Evolutionary conservation across 176 grass and related monocot genomes (phyloP), one percentile per base, ranked within the genome.

Genomic region (Otatea glauca): DNA sequence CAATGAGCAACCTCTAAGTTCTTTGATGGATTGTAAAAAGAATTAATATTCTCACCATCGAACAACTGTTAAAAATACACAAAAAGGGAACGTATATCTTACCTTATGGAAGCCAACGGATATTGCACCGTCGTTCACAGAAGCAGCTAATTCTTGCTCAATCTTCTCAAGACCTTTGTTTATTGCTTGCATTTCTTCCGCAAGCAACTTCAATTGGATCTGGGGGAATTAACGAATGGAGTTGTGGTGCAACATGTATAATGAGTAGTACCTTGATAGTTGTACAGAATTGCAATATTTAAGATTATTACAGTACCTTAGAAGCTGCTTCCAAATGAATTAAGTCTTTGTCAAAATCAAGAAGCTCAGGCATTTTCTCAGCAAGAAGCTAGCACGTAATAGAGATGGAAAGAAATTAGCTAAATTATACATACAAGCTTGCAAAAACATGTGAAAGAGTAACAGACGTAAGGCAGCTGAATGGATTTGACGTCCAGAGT

Each of bases 281-380:
- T 18, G 79, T 74, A 44, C 5, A 80, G 2, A 78, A 77, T 76
- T 85, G 73, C 59, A 66, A 77, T 51, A 75, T 43, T 51, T 49
- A 50, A 64, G 5, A 61, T 81, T 66, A 65, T 61, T 51, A 38
- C 48, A 76, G 48, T 91, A 98, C 96, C 96, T 98, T 98, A 41
- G 96, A 95, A 65, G 96, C 91, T 80, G 96, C 91, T 98, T 98
- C 96, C 93, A 98, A 81, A 91, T 95, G 93, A 86, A 92, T 86
- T 78, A 98, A 90, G 63, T 98, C 96, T 85, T 95, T 98, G 84
- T 90, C 92, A 90, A 98, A 98, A 98, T 98, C 96, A 93, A 98
- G 91, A 68, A 98, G 87, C 76, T 98, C 87, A 44, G 93, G 91
- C 93, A 92, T 89, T 87, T 95, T 98, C 70, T 95, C 93, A 81